These are phyloP conservation scores for Neurospora cerealis DNA, from an alignment of 495 filamentous ascomycete species.

Conservation along the genomic window DNA sequence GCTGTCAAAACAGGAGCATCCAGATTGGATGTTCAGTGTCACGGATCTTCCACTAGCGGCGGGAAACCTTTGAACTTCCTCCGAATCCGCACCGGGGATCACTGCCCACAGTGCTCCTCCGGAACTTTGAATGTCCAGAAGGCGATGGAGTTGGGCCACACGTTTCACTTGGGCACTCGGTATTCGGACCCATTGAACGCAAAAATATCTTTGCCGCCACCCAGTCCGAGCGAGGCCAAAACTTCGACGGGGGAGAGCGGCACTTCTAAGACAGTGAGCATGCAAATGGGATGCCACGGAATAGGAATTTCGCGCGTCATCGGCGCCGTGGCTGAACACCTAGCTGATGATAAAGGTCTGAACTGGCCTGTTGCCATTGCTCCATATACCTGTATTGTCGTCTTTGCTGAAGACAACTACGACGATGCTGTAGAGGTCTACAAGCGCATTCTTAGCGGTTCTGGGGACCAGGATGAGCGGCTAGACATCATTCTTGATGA, in stretches of 20 bases:
- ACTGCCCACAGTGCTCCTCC: constrained; percentile 56
- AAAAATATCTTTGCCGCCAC: constrained; percentile 33
- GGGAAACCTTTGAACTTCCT: constrained; percentile 44
- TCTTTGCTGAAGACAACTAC: constrained; percentile 49
- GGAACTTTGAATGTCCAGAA: constrained; percentile 56
- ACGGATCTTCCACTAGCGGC: not conserved
- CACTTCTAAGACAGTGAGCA: constrained; percentile 28
- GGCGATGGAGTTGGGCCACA: constrained; percentile 87
- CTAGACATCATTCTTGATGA: constrained; percentile 66
- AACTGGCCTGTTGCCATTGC: constrained; percentile 85
- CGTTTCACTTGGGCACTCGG: constrained; percentile 84
- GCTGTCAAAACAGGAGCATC: not conserved
- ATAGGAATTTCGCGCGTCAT: constrained; percentile 91
- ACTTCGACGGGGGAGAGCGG: constrained; percentile 2
- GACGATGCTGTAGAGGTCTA: constrained; percentile 47
- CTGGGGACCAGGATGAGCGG: not conserved
- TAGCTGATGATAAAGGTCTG: constrained; percentile 65
- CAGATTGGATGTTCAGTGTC: not conserved
- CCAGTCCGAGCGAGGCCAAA: constrained; percentile 8
- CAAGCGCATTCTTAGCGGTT: constrained; percentile 25
- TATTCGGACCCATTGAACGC: constrained; percentile 71
- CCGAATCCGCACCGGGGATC: constrained; percentile 55
- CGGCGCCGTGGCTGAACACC: constrained; percentile 65
- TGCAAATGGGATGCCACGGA: constrained; percentile 95
- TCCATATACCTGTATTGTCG: constrained; percentile 62